Evolutionary conservation across 2,329 filamentous ascomycete species (phyloP).

Genomic region (Daldinia eschscholtzii): DNA sequence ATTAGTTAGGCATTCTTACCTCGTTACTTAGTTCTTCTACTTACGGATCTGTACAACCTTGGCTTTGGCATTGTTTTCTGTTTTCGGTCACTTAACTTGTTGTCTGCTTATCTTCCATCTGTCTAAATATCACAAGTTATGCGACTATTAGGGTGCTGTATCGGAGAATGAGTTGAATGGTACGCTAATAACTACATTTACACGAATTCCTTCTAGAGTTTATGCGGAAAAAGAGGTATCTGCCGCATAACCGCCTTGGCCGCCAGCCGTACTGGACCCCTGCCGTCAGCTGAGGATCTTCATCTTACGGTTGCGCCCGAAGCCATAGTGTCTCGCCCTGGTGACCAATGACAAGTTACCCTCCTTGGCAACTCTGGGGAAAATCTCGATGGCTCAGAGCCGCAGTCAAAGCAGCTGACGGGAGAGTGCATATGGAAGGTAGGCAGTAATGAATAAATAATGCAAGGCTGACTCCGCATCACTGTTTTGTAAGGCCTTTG

Average conservation of each 20-base stretch:
- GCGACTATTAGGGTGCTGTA: not conserved
- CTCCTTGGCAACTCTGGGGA: conserved; percentile 28
- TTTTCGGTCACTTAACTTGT: not conserved
- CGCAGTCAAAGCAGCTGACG: conserved; percentile 35
- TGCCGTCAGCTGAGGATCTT: conserved; percentile 41
- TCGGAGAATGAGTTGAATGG: not conserved
- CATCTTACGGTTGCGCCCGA: conserved; percentile 37
- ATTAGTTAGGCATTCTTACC: not conserved
- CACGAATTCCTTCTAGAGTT: not conserved
- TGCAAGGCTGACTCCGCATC: conserved; percentile 10
- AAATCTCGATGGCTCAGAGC: conserved; percentile 39
- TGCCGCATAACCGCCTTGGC: conserved; percentile 12
- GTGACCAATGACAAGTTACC: conserved; percentile 26
- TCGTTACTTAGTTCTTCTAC: not conserved
- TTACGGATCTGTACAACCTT: not conserved
- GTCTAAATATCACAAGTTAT: not conserved
- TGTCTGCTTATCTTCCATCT: not conserved
- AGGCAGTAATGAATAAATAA: conserved; percentile 23
- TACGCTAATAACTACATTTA: not conserved
- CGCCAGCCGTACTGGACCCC: conserved; percentile 7
- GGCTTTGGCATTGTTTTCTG: not conserved
- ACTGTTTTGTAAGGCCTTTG: conserved; percentile 7
- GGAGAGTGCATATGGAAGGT: conserved; percentile 9
- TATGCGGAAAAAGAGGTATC: not conserved
- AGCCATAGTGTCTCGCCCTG: conserved; percentile 24